Conservation (phyloP, 116 monocot species). For the Phalaenopsis hybrid region DNA sequence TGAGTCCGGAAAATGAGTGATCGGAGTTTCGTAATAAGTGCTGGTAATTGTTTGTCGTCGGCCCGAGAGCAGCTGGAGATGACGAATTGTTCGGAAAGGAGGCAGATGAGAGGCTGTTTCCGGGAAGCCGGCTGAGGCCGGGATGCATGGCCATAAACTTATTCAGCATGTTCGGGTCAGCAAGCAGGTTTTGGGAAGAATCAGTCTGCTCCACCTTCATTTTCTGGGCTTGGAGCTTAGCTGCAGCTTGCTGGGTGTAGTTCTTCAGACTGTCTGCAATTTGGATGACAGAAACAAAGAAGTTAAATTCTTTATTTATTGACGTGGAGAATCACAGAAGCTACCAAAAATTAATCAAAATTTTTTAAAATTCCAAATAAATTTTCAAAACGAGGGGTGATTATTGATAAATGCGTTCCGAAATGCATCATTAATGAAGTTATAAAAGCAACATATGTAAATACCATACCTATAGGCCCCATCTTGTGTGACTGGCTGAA, state of each 20-base stretch:
- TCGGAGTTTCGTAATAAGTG: conserved; percentile 43
- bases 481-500: conserved; percentile 60
- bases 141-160: conserved; percentile 38
- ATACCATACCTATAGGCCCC: conserved; percentile 72
- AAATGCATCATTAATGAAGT: too few species aligned
- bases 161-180: conserved; percentile 31
- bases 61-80: conserved; percentile 9
- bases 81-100: conserved; percentile 17
- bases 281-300: neutral
- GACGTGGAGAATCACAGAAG: neutral
- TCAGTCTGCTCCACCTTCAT: conserved; percentile 44
- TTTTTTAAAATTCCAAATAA: too few species aligned
- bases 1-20: neutral
- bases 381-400: too few species aligned
- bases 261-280: conserved; percentile 59
- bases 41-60: conserved; percentile 59
- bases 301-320: neutral
- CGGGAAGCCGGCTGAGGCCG: conserved; percentile 16
- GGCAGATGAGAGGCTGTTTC: conserved; percentile 14
- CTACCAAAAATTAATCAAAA: too few species aligned
- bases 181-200: conserved; percentile 22
- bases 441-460: neutral
- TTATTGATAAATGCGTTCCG: too few species aligned
- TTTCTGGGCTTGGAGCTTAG: conserved; percentile 45
- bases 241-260: conserved; percentile 38